A percentile compares a stretch with the other conserved stretches of the same genome.
phyloP scores from a whole-genome alignment of 2,329 filamentous ascomycete species.

The Falciphora oryzae region DNA sequence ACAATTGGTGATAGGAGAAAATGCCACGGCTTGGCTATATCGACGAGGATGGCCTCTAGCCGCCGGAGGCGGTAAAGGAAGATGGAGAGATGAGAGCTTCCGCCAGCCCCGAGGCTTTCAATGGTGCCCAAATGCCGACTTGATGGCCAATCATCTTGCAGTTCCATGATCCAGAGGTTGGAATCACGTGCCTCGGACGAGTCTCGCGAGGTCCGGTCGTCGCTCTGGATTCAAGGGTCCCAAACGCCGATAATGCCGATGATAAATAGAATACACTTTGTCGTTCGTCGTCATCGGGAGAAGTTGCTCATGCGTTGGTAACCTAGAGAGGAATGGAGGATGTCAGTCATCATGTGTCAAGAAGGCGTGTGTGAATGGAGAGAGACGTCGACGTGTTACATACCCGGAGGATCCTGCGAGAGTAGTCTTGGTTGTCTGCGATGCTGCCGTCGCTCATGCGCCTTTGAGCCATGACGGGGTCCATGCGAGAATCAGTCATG shows the following conservation, averaged over 20 bases:
- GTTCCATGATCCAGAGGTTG: slow-evolving; percentile 2
- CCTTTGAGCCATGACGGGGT: slow-evolving; percentile 77
- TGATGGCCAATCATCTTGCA: slow-evolving; percentile 3
- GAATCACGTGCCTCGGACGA: slow-evolving; percentile 12
- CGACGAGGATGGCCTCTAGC: slow-evolving; percentile 2
- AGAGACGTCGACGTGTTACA: slow-evolving; percentile 22
- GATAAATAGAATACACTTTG: slow-evolving; percentile 31
- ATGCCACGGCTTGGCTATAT: slow-evolving; percentile 7
- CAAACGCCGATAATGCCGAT: slow-evolving; percentile 33
- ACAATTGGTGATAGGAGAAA: slow-evolving; percentile 2
- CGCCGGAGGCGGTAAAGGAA: background rate
- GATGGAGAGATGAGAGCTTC: background rate
- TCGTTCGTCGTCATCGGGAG: slow-evolving; percentile 32
- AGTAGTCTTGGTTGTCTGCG: slow-evolving; percentile 95
- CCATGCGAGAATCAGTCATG: slow-evolving; percentile 76
- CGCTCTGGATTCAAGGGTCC: slow-evolving; percentile 21
- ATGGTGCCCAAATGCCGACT: slow-evolving; percentile 2
- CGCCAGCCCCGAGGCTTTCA: background rate
- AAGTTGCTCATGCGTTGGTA: slow-evolving; percentile 49
- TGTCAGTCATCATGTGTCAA: background rate
- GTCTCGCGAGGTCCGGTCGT: slow-evolving; percentile 17
- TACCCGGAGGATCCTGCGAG: slow-evolving; percentile 91
- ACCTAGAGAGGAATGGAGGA: slow-evolving; percentile 30
- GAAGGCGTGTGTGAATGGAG: background rate
- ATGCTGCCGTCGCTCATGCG: slow-evolving; percentile 93